Base-by-base conservation (phyloP, 129 eudicot genomes). In the Dittrichia graveolens region DNA sequence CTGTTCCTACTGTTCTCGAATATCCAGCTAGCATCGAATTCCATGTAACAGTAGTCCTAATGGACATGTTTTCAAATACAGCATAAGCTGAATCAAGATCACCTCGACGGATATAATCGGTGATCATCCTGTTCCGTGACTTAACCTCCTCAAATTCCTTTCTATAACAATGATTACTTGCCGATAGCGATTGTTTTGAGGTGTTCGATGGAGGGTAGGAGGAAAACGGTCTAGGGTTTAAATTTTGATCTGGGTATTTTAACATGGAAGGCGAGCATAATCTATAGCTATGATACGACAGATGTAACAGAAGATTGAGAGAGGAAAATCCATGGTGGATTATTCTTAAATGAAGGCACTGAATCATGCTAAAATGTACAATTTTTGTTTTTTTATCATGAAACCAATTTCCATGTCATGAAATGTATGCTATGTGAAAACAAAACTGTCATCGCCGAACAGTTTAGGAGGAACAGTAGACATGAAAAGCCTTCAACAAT, bases 11-110 rank as follows among this genome's bases (percentile, higher is more conserved):
- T 67, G 65, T 50, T 67, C 64, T 86, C 0, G 81, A 16, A 44
- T 72, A 83, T 48, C 98, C 98, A 15, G 89, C 83, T 62, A 89
- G 76, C 65, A 92, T 83, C 13, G 95, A 87, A 65, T 92, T 92
- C 87, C 89, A 92, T 3, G 98, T 84, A 24, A 89, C 64, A 46
- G 83, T 83, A 2, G 79, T 83, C 81, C 72, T 87, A 37, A 58
- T 31, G 12, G 78, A 39, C 95, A 92, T 87, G 63, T 44, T 68
- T 62, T 65, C 52, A 50, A 92, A 92, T 66, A 89, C 82, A 55
- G 64, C 72, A 15, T 81, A 62, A 3, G 96, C 96, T 1, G 90
- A 92, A 70, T 83, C 75, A 8, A 89, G 64, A 75, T 87, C 82
- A 69, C 86, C 86, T 6, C 60, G 56, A 46, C 87, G 79, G 8